Percentiles rank a stretch among this genome's conserved stretches.
Conservation (phyloP, 805 yeast genomes). For the Candida sithepensis region DNA sequence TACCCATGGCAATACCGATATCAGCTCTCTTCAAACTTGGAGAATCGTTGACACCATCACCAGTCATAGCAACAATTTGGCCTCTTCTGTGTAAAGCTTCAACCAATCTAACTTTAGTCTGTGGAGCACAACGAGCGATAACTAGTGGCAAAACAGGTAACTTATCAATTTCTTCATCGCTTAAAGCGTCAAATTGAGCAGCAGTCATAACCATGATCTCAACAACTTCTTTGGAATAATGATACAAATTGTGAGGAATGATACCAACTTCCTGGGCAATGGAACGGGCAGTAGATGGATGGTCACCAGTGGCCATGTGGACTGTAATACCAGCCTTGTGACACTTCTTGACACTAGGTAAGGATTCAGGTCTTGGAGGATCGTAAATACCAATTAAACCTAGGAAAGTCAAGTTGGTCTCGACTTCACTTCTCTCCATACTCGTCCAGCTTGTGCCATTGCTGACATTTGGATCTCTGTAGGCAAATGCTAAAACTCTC, state of each 20-base stretch:
- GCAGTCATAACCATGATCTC: slow-evolving; percentile 75
- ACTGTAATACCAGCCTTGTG: slow-evolving; percentile 76
- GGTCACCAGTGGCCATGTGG: slow-evolving; percentile 82
- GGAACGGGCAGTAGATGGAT: slow-evolving; percentile 72
- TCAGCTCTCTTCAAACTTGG: slow-evolving; percentile 75
- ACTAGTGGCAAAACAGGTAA: slow-evolving; percentile 70
- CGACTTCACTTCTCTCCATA: slow-evolving; percentile 44
- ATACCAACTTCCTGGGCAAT: slow-evolving; percentile 82
- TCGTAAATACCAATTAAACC: slow-evolving; percentile 79
- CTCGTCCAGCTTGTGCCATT: slow-evolving; percentile 27
- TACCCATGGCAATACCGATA: slow-evolving; percentile 83
- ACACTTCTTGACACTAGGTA: slow-evolving; percentile 59
- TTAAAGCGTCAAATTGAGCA: slow-evolving; percentile 58
- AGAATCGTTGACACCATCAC: slow-evolving; percentile 81
- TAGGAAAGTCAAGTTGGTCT: slow-evolving; percentile 49
- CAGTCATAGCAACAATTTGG: slow-evolving; percentile 75
- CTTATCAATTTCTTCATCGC: slow-evolving; percentile 57
- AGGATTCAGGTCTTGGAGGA: slow-evolving; percentile 72
- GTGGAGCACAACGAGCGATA: slow-evolving; percentile 81
- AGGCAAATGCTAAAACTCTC: slow-evolving; percentile 71
- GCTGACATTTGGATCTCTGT: slow-evolving; percentile 29
- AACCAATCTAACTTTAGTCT: slow-evolving; percentile 76
- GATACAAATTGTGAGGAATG: slow-evolving; percentile 56
- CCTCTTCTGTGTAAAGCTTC: slow-evolving; percentile 67
- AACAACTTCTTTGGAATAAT: slow-evolving; percentile 52